Evolutionary conservation across 1,139 yeast species (phyloP), one percentile per base, ranked within the genome.

Genomic region (Spencermartinsiella ligniputridi): DNA sequence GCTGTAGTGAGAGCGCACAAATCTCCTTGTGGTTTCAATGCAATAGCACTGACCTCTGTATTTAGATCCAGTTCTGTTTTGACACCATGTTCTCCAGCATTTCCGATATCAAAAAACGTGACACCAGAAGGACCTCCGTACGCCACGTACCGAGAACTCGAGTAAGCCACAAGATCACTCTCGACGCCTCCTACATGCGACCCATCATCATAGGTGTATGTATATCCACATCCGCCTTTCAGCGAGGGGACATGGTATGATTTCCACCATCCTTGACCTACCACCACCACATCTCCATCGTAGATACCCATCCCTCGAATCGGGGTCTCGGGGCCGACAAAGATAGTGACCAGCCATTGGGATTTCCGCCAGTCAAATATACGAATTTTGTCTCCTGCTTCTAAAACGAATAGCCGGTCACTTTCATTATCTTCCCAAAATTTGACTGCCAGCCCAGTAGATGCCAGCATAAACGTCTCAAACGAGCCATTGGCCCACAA

Each of bases 231-330:
- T 9, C 62, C 62, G 8, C 61, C 62, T 16, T 41, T 29, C 22
- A 56, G 42, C 9, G 53, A 42, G 15, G 45, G 48, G n/a, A 55
- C 37, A 37, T 54, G 50, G 41, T 60, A 67, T 21, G 55, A 52
- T 43, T 65, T 66, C 61, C 63, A 58, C 68, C 67, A 64, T 3
- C 69, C 69, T 19, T 58, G 55, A 1, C 69, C 70, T 30, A 64
- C 48, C 2, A 64, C 67, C 2, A 62, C 47, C 2, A 66, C 37
- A 19, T 55, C 57, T n/a, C 58, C 56, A 33, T 57, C 56, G 25
- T 49, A 39, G 3, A 61, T 42, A 1, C 61, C 47, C 1, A 66
- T 39, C 59, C 68, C 33, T 44, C 50, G 3, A 58, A 36, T 32
- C 9, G 35, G 37, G 5, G 39, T 15, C 3, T 53, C 44, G 3